Evolutionary conservation across 2,329 filamentous ascomycete species (phyloP).

Genomic region (Penicillium sp.): DNA sequence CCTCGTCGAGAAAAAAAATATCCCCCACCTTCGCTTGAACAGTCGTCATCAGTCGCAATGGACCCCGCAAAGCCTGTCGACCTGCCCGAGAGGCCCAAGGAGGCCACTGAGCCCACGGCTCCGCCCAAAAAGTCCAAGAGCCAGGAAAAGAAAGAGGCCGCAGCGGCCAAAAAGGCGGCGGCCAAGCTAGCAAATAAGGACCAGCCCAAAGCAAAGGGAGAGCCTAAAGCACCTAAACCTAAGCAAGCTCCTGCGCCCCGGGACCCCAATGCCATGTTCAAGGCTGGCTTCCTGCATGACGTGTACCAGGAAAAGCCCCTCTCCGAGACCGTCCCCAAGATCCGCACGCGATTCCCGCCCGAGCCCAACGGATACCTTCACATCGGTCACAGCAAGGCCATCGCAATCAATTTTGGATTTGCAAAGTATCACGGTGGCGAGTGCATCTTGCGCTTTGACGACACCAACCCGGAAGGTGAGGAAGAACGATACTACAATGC

Average conservation of each 20-base stretch:
- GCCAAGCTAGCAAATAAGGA: constrained; percentile 11
- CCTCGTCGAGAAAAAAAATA: constrained; percentile 23
- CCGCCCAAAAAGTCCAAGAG: constrained; percentile 50
- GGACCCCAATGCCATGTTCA: constrained; percentile 69
- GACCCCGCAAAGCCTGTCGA: constrained; percentile 27
- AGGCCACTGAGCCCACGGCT: constrained; percentile 10
- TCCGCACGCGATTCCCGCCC: constrained; percentile 72
- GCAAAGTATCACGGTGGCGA: constrained; percentile 78
- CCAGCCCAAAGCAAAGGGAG: constrained; percentile 8
- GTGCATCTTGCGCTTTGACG: constrained; percentile 79
- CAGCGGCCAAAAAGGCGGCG: constrained; percentile 24
- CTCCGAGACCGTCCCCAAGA: constrained; percentile 34
- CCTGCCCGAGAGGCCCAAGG: constrained; percentile 27
- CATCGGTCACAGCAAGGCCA: constrained; percentile 92
- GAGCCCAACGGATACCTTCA: constrained; percentile 94
- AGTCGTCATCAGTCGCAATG: constrained; percentile 17
- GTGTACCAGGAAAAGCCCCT: constrained; percentile 67
- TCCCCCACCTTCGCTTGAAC: constrained; percentile 10
- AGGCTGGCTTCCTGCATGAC: constrained; percentile 70
- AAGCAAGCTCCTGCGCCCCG: constrained; percentile 32
- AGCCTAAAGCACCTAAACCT: constrained; percentile 30
- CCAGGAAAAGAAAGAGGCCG: constrained; percentile 35
- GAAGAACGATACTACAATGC: constrained; percentile 84
- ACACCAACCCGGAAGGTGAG: constrained; percentile 92
- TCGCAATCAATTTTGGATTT: constrained; percentile 95